Percentiles rank a stretch among this genome's conserved stretches.
Conservation (phyloP, 495 filamentous ascomycete genomes). For the Penicillium maclennaniae region DNA sequence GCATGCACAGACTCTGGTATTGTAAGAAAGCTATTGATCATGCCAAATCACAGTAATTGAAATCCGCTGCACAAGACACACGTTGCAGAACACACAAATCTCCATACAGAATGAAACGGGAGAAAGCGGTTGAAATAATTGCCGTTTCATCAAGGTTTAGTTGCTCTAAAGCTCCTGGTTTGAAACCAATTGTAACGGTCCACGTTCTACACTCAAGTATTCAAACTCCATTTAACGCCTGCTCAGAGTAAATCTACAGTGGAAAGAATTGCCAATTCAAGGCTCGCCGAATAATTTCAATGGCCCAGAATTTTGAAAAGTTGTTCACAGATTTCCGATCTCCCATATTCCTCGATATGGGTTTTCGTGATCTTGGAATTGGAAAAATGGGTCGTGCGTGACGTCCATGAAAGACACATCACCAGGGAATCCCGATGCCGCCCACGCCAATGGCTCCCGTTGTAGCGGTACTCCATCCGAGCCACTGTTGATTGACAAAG, state of each 20-base stretch:
- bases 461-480: constrained; percentile 1
- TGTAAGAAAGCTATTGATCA: background rate
- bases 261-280: background rate
- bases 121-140: too few relatives aligned
- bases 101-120: too few relatives aligned
- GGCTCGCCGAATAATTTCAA: background rate
- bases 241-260: background rate
- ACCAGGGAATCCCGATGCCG: constrained; percentile 7
- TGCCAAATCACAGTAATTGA: background rate
- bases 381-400: constrained; percentile 27
- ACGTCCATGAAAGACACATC: constrained; percentile 37
- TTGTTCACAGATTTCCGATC: constrained; percentile 23
- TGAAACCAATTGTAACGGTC: too few relatives aligned
- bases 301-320: background rate
- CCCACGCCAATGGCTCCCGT: constrained; percentile 10
- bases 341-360: constrained; percentile 28
- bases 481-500: background rate
- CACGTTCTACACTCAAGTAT: too few relatives aligned
- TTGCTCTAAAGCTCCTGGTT: too few relatives aligned
- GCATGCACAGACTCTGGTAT: too few relatives aligned
- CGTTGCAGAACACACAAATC: too few relatives aligned
- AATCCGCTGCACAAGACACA: background rate
- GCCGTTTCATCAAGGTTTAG: too few relatives aligned
- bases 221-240: too few relatives aligned
- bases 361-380: constrained; percentile 26